phyloP scores from a whole-genome alignment of 352 stramenopile species.

The Phytopythium cucurbitacearum region DNA sequence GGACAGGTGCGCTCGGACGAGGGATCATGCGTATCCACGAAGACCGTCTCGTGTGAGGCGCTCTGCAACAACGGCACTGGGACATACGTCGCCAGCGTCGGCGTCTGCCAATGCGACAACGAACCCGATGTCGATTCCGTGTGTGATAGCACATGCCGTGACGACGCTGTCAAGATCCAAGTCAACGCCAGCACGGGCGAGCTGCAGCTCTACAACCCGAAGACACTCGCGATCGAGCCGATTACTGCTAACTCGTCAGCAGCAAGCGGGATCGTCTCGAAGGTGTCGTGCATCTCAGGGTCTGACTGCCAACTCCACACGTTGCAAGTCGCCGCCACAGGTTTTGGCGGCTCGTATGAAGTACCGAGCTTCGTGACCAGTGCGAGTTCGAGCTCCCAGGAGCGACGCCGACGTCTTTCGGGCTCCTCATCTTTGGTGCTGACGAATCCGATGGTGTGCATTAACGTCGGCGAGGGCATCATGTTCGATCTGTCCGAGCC shows the following conservation, averaged over 20 bases:
- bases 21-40: conserved; percentile 58
- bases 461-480: conserved; percentile 73
- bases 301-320: conserved; percentile 54
- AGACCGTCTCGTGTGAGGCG: conserved; percentile 35
- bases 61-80: conserved; percentile 70
- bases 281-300: conserved; percentile 33
- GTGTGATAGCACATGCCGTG: conserved; percentile 78
- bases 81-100: conserved; percentile 68
- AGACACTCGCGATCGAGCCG: conserved; percentile 18
- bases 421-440: conserved; percentile 25
- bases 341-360: conserved; percentile 69
- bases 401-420: conserved; percentile 12
- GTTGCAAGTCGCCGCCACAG: conserved; percentile 33
- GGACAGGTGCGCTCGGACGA: conserved; percentile 70
- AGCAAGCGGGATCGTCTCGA: conserved; percentile 32
- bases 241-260: conserved; percentile 6
- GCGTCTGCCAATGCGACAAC: conserved; percentile 85
- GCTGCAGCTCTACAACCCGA: conserved; percentile 64
- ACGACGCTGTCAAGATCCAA: conserved; percentile 40
- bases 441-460: conserved; percentile 85
- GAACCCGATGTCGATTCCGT: conserved; percentile 66
- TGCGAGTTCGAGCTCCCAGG: background rate
- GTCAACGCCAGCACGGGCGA: conserved; percentile 49
- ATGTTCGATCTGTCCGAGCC: conserved; percentile 85
- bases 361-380: conserved; percentile 20